A percentile compares a stretch with the other conserved stretches of the same genome.
Conservation (phyloP, 1,284 basidiomycete genomes). For the Clitocybe nebularis region DNA sequence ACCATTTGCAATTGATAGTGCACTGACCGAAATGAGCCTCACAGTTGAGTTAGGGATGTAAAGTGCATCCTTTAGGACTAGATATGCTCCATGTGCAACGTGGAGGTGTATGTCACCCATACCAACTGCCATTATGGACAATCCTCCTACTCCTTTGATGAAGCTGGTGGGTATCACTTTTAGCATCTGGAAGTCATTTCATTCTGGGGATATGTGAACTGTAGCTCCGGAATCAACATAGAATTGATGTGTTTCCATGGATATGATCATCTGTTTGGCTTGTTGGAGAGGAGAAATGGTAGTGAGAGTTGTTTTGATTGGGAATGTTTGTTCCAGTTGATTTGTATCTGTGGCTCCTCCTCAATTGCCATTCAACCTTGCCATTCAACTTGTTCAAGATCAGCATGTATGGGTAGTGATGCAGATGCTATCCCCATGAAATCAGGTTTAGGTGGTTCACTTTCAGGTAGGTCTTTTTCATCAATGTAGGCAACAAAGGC, state of each 20-base stretch:
- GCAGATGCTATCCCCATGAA: neutral
- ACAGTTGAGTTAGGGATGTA: constrained; percentile 23
- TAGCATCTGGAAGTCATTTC: constrained; percentile 25
- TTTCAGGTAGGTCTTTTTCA: neutral
- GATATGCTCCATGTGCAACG: constrained; percentile 15
- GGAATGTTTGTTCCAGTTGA: neutral
- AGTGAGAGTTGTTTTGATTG: neutral
- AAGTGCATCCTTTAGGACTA: constrained; percentile 20
- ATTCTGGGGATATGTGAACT: constrained; percentile 24
- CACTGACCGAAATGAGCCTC: constrained; percentile 22
- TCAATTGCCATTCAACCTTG: neutral
- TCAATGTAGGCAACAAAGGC: neutral
- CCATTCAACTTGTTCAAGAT: neutral
- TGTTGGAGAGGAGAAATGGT: constrained; percentile 2
- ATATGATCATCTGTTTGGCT: constrained; percentile 1
- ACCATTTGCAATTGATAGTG: neutral
- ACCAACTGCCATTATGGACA: constrained; percentile 24
- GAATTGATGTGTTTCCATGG: constrained; percentile 18
- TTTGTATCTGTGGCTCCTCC: neutral
- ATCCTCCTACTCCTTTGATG: constrained; percentile 29
- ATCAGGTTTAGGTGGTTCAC: neutral
- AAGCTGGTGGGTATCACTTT: constrained; percentile 19
- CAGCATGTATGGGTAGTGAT: neutral
- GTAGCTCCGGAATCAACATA: constrained; percentile 28
- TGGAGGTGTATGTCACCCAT: constrained; percentile 25